Evolutionary conservation across 495 filamentous ascomycete genomes (phyloP).

Genomic region (Tuber aestivum): DNA sequence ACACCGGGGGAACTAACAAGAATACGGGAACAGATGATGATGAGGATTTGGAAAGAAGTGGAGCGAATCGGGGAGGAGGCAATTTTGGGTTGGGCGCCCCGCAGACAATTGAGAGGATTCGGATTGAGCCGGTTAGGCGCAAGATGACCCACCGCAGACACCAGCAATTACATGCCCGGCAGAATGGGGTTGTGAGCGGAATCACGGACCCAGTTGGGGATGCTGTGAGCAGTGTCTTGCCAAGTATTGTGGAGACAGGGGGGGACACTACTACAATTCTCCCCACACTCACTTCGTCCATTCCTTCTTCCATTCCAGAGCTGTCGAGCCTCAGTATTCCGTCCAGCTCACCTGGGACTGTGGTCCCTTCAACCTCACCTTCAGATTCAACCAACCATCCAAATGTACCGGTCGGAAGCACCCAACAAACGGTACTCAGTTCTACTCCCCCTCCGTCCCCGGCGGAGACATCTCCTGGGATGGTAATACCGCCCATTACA

Average conservation of each 20-base stretch:
- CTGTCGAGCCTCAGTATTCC: slow-evolving; percentile 8
- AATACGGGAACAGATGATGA: slow-evolving; percentile 37
- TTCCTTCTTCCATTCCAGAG: neutral
- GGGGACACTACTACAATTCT: slow-evolving; percentile 13
- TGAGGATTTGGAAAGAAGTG: slow-evolving; percentile 32
- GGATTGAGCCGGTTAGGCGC: slow-evolving; percentile 23
- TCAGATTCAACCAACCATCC: slow-evolving; percentile 19
- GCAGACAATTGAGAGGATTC: slow-evolving; percentile 21
- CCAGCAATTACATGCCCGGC: slow-evolving; percentile 32
- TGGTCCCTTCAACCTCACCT: slow-evolving; percentile 22
- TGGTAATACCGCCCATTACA: slow-evolving; percentile 22
- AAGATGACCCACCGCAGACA: slow-evolving; percentile 24
- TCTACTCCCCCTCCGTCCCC: slow-evolving; percentile 39
- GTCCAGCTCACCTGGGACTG: slow-evolving; percentile 3
- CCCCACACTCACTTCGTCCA: slow-evolving; percentile 6
- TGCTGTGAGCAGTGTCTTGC: slow-evolving; percentile 6
- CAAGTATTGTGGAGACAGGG: slow-evolving; percentile 5
- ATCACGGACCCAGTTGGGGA: slow-evolving; percentile 17
- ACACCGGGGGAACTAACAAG: slow-evolving; percentile 14
- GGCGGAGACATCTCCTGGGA: slow-evolving; percentile 32
- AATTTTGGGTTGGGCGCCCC: slow-evolving; percentile 12
- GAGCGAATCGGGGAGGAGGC: slow-evolving; percentile 24
- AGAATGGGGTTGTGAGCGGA: slow-evolving; percentile 9
- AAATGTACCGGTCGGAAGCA: slow-evolving; percentile 27
- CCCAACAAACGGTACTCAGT: slow-evolving; percentile 35